Evolutionary conservation across 352 stramenopile species (phyloP).

Genomic region (Pythium aphanidermatum): DNA sequence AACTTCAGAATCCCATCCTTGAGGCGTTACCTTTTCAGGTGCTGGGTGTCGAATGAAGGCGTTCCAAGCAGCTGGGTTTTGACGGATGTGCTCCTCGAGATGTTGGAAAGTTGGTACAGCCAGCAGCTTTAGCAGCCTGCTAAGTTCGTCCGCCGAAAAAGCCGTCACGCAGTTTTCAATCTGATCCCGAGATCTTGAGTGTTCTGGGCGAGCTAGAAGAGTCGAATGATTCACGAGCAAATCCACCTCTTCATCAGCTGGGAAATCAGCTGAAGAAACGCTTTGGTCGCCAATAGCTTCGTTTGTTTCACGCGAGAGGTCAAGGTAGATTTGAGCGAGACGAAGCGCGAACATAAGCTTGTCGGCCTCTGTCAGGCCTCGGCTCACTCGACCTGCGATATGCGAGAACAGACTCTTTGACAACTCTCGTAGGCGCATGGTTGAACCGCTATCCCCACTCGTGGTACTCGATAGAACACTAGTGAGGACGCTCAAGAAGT

Average conservation of each 20-base stretch:
- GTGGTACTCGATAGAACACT: constrained; percentile 70
- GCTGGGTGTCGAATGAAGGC: constrained; percentile 71
- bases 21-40: constrained; percentile 68
- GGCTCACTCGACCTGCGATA: constrained; percentile 90
- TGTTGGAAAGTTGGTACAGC: constrained; percentile 76
- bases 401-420: constrained; percentile 87
- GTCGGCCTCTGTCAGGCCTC: constrained; percentile 94
- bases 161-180: constrained; percentile 40
- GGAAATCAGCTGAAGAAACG: constrained; percentile 47
- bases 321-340: constrained; percentile 91
- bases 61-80: constrained; percentile 64
- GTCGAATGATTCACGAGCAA: constrained; percentile 52
- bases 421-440: constrained; percentile 53
- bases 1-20: constrained; percentile 44
- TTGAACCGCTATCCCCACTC: constrained; percentile 10
- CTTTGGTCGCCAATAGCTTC: constrained; percentile 25
- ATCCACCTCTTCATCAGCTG: constrained; percentile 68
- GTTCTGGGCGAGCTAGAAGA: constrained; percentile 41
- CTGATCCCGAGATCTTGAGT: constrained; percentile 30
- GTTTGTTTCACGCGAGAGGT: constrained; percentile 57
- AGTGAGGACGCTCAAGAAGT: constrained; percentile 96
- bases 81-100: constrained; percentile 58
- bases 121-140: constrained; percentile 83
- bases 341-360: constrained; percentile 98
- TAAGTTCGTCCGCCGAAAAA: constrained; percentile 62